Conservation (phyloP, 2,329 filamentous ascomycete genomes). For the Aureobasidium sp. region DNA sequence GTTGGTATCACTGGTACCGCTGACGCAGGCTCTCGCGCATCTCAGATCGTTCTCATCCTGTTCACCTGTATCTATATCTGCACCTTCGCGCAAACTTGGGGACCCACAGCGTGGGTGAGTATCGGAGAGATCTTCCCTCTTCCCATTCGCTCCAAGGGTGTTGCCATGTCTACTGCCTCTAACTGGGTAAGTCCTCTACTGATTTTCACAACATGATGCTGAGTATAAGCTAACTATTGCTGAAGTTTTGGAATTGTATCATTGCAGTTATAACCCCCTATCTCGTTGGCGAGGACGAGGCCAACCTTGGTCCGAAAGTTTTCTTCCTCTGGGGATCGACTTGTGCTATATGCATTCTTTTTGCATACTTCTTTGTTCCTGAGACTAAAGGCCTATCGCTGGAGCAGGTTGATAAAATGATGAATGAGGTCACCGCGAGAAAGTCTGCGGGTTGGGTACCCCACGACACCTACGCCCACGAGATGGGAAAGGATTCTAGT, state of each 20-base stretch:
- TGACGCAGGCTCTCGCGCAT: conserved; percentile 39
- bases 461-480: conserved; percentile 26
- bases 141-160: conserved; percentile 46
- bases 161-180: conserved; percentile 76
- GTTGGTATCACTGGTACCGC: conserved; percentile 60
- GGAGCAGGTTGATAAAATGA: conserved; percentile 34
- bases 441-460: conserved; percentile 27
- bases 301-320: conserved; percentile 43
- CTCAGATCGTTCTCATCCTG: conserved; percentile 55
- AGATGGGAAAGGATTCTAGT: conserved; percentile 19
- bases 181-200: no score
- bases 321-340: conserved; percentile 42
- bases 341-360: conserved; percentile 28
- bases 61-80: conserved; percentile 92
- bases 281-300: conserved; percentile 56
- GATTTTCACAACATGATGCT: no score
- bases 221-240: no score
- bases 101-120: conserved; percentile 32
- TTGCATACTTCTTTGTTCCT: conserved; percentile 34
- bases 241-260: conserved; percentile 49
- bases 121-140: conserved; percentile 89
- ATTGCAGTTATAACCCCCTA: conserved; percentile 60
- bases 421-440: conserved; percentile 43
- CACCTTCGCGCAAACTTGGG: conserved; percentile 82
- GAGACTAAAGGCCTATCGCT: conserved; percentile 36